These are phyloP conservation scores for Trypanosoma scelopori DNA, from an alignment of 208 protist genomes.

Conservation along the genomic window DNA sequence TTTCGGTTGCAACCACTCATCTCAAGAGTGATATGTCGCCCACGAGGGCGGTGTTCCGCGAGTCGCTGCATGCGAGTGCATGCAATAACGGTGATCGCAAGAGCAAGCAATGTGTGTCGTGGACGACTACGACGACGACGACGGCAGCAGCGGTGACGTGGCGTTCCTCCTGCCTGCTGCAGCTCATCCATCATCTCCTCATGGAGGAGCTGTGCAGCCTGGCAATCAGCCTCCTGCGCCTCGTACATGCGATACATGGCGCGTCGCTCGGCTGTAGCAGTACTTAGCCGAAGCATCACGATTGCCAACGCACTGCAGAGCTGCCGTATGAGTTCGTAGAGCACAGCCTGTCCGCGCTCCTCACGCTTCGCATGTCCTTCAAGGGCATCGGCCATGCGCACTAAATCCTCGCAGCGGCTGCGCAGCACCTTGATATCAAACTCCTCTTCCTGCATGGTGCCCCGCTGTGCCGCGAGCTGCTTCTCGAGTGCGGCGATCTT, in stretches of 20 bases:
- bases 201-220: neutral
- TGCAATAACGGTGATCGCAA: constrained; percentile 12
- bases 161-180: neutral
- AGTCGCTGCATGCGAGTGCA: constrained; percentile 19
- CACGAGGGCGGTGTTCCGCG: neutral
- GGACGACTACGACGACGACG: neutral
- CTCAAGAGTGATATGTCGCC: neutral
- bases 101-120: neutral
- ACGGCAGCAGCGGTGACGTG: neutral
- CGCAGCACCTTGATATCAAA: constrained; percentile 25
- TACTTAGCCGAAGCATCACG: constrained; percentile 2
- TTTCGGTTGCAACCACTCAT: neutral
- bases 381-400: constrained; percentile 11
- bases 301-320: constrained; percentile 1
- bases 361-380: constrained; percentile 16
- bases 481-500: constrained; percentile 4
- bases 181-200: constrained; percentile 10
- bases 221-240: neutral
- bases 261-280: constrained; percentile 3
- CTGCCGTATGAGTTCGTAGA: constrained; percentile 17
- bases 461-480: neutral
- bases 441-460: constrained; percentile 5
- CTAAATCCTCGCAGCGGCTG: constrained; percentile 22
- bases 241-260: constrained; percentile 15
- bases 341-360: neutral